A percentile compares a stretch with the other conserved stretches of the same genome.
Conservation (phyloP, 345 rosid genomes). For the Aegle marmelos region DNA sequence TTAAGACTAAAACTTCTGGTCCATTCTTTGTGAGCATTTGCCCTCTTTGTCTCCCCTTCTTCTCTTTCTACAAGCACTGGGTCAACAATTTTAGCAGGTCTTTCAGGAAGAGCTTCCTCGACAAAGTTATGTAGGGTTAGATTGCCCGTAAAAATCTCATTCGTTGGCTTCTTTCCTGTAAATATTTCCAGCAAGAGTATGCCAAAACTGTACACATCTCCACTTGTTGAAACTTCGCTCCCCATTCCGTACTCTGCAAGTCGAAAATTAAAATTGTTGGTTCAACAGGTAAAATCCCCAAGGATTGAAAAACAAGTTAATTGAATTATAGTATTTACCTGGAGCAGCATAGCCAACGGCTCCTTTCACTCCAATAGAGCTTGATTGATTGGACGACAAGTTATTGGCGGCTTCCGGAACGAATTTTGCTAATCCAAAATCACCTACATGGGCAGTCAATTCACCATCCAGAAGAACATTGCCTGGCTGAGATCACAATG, state of each 20-base stretch:
- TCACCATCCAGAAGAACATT: slow-evolving; percentile 11
- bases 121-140: slow-evolving; percentile 13
- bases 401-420: background rate
- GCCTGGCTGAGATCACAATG: slow-evolving; percentile 27
- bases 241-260: slow-evolving; percentile 37
- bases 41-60: background rate
- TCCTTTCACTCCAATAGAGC: background rate
- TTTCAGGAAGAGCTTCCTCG: slow-evolving; percentile 14
- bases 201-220: slow-evolving; percentile 35
- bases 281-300: background rate
- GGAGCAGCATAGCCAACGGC: slow-evolving; percentile 24
- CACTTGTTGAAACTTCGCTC: slow-evolving; percentile 10
- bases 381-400: background rate
- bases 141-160: slow-evolving; percentile 21
- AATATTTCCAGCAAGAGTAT: slow-evolving; percentile 31
- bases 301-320: background rate
- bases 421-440: slow-evolving; percentile 7
- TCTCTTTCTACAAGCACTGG: slow-evolving; percentile 10
- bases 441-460: background rate
- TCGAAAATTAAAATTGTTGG: background rate
- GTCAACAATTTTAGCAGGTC: slow-evolving; percentile 13
- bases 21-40: background rate
- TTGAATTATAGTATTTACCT: slow-evolving; percentile 5
- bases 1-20: background rate
- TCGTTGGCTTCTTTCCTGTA: slow-evolving; percentile 23